phyloP scores from a whole-genome alignment of 345 rosid species.

The Brassica juncea region DNA sequence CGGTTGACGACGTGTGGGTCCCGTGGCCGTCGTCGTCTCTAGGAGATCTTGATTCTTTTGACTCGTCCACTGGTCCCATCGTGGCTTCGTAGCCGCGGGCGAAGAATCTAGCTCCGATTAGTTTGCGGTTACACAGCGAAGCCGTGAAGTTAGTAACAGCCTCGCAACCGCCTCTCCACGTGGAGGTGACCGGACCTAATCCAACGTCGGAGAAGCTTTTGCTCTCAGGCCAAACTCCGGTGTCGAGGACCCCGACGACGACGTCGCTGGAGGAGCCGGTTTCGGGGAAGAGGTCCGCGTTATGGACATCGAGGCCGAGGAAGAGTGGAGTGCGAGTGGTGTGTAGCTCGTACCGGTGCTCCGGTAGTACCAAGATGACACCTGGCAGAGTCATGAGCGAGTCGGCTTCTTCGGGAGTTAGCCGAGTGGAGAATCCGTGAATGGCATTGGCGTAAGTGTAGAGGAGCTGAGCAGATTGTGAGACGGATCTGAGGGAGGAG shows the following conservation, averaged over 20 bases:
- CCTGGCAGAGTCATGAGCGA: conserved; percentile 49
- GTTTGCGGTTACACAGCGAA: conserved; percentile 53
- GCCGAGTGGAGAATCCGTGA: conserved; percentile 61
- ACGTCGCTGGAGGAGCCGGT: conserved; percentile 42
- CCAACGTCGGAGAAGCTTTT: conserved; percentile 55
- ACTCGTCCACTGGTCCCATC: conserved; percentile 49
- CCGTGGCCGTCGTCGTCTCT: conserved; percentile 74
- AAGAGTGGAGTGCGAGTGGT: conserved; percentile 65
- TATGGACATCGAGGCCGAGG: conserved; percentile 49
- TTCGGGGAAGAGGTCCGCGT: conserved; percentile 41
- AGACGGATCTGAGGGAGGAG: conserved; percentile 68
- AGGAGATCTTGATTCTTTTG: conserved; percentile 61
- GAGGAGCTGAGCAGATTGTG: conserved; percentile 52
- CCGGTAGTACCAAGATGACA: conserved; percentile 52
- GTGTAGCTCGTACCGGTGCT: conserved; percentile 57
- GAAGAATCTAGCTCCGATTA: conserved; percentile 66
- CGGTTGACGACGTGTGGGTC: conserved; percentile 70
- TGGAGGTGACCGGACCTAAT: conserved; percentile 48
- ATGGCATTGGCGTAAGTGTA: conserved; percentile 58
- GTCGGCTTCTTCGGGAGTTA: conserved; percentile 49
- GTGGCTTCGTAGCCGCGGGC: conserved; percentile 56
- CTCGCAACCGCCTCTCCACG: conserved; percentile 69
- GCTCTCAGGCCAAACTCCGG: conserved; percentile 67
- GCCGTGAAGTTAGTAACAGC: conserved; percentile 54
- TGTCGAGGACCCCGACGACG: conserved; percentile 57